These are phyloP conservation scores for Lentinula detonsa DNA, from an alignment of 768 basidiomycete species.

Conservation along the genomic window DNA sequence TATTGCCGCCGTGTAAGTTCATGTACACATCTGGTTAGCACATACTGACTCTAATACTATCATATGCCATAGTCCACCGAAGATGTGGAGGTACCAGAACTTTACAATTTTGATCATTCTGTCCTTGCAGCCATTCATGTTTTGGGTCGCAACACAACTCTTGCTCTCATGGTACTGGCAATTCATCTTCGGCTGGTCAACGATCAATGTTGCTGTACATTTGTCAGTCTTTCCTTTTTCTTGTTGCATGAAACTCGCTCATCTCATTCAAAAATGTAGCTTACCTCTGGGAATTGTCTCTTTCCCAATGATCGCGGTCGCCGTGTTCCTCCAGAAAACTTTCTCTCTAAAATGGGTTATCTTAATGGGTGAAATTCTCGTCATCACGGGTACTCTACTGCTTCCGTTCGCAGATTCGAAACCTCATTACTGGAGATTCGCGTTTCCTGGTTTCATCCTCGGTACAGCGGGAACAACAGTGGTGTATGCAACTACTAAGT, in stretches of 20 bases:
- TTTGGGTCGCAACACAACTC: slow-evolving; percentile 31
- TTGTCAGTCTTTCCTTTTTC: slow-evolving; percentile 22
- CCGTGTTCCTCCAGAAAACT: neutral
- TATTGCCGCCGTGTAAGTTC: slow-evolving; percentile 34
- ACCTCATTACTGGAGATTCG: slow-evolving; percentile 37
- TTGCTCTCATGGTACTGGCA: slow-evolving; percentile 34
- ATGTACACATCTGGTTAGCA: neutral
- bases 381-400: slow-evolving; percentile 31
- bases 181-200: slow-evolving; percentile 34
- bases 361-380: slow-evolving; percentile 30
- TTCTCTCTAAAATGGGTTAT: slow-evolving; percentile 39
- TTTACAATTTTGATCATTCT: slow-evolving; percentile 31
- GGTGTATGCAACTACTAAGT: slow-evolving; percentile 44
- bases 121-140: slow-evolving; percentile 33
- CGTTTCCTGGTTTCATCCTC: slow-evolving; percentile 45
- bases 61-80: slow-evolving; percentile 27
- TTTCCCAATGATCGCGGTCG: neutral
- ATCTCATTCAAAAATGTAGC: neutral
- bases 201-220: slow-evolving; percentile 31
- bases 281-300: neutral
- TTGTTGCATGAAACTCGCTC: neutral
- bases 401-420: slow-evolving; percentile 34
- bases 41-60: neutral
- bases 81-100: slow-evolving; percentile 35
- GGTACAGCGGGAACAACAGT: slow-evolving; percentile 41